Evolutionary conservation across 2,329 filamentous ascomycete genomes (phyloP), one percentile per base, ranked within the genome.

Genomic region (Penicillium palitans): DNA sequence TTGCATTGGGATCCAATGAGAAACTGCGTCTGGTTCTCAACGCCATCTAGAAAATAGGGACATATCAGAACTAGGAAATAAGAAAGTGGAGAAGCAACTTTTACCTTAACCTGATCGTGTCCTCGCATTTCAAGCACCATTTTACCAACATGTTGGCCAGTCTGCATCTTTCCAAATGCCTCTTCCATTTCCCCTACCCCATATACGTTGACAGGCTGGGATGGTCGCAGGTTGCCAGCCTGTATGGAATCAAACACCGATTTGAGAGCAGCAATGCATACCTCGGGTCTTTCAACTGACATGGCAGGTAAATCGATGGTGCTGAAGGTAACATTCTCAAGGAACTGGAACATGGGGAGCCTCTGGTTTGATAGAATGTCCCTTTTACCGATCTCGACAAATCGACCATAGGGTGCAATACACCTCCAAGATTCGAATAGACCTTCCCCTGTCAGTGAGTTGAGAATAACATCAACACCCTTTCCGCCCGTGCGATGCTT

Each of bases 371-470:
- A 39, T 12, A 48, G 37, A 27, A 81, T 68, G 46, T 81, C 78
- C 6, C 73, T 66, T 60, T 78, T 78, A 7, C 78, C 78, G n/a
- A 82, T 75, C 52, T 83, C 80, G 0, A 82, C 56, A 68, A 83
- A 76, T 3, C 66, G 72, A 0, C 79, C 80, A 47, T 76, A 79
- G 2, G 66, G 61, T 37, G 56, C 59, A 8, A 68, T 52, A 33
- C 59, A 64, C 6, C 55, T 44, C 58, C 57, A 68, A 6, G 57
- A 62, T 24, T 51, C 63, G 9, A 48, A 25, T 10, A 70, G 50
- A 17, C 50, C 17, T 10, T 62, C 59, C 4, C 66, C 65, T 10
- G 62, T 35, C 19, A 66, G 47, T 6, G 63, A 62, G 50, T 68
- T 68, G 19, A 70, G 45, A 19, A 67, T 51, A 4, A 68, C 55